A percentile compares a stretch with the other conserved stretches of the same genome.
Conservation (phyloP, 1,284 basidiomycete genomes). For the Trichosporon sp. region DNA sequence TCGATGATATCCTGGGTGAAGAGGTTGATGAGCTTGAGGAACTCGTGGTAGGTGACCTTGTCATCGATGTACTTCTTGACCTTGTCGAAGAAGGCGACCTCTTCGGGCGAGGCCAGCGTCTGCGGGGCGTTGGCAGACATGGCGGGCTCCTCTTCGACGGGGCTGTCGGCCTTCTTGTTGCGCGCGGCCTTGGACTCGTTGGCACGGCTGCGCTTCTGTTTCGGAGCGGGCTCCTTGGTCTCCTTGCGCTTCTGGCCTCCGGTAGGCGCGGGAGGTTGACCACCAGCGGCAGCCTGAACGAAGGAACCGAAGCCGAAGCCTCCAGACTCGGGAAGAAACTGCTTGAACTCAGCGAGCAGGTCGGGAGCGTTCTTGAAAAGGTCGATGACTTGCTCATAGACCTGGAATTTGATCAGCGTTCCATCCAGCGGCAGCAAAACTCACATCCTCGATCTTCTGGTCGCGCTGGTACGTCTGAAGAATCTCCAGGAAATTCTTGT, state of each 20-base stretch:
- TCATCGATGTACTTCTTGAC: constrained; percentile 80
- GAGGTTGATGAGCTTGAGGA: constrained; percentile 89
- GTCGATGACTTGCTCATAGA: constrained; percentile 85
- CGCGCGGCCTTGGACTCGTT: constrained; percentile 54
- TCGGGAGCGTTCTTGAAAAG: constrained; percentile 92
- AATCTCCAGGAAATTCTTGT: constrained; percentile 98
- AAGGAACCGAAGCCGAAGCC: constrained; percentile 40
- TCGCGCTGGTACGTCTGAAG: constrained; percentile 97
- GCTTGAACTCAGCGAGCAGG: constrained; percentile 90
- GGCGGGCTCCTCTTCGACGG: constrained; percentile 28
- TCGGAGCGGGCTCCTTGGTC: constrained; percentile 39
- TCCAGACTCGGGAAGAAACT: constrained; percentile 74
- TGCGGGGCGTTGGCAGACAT: constrained; percentile 30
- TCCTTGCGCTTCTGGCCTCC: constrained; percentile 36
- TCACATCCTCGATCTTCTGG: constrained; percentile 78
- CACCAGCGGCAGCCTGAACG: constrained; percentile 28
- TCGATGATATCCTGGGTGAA: constrained; percentile 94
- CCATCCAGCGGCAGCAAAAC: constrained; percentile 38
- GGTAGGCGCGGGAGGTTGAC: not conserved
- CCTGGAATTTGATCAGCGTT: constrained; percentile 52
- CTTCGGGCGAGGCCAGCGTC: constrained; percentile 65
- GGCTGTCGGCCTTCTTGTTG: constrained; percentile 38
- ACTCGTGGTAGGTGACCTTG: constrained; percentile 88
- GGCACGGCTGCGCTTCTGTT: constrained; percentile 38
- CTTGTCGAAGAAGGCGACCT: constrained; percentile 89